Base-by-base conservation (phyloP, 106 monocot genomes). In the Acorus calamus region DNA sequence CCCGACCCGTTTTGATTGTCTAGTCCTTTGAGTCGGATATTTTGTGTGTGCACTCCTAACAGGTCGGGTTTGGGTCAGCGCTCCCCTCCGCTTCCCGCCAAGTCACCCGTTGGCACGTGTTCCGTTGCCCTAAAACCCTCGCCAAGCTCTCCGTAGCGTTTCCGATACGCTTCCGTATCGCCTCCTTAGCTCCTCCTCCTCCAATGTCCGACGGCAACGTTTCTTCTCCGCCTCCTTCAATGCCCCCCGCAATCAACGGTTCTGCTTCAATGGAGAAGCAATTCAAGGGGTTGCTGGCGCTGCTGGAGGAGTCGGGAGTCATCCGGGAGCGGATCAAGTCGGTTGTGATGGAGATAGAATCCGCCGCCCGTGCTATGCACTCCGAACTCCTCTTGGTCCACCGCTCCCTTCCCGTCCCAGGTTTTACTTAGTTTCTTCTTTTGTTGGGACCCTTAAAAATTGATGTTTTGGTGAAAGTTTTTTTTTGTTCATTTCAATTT, bases 371-470 rank as follows among this genome's bases (percentile, higher is more conserved):
- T 49, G 44, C 81, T 50, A 77, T 89, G 66, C 79, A 86, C 28
- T 76, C 89, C 50, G 52, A 67, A 44, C 62, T 94, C 69, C 84
- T 94, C 63, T 82, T 89, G 59, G 84, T 83, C 59, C 94, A 90
- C 77, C 87, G 87, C 57, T 82, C 94, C 43, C 78, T 71, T 55
- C 80, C 90, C 8, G 46, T 78, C 55, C 49, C 79, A 71, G 57
- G 58, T 62, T 79, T 70, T 50, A 3, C 44, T 49, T 64, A 66
- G 60, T 69, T 74, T 76, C 66, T 73, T 8, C 10, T 11, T 45
- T 42, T 60, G 49, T 57, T 8, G 13, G 28, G 28, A 28, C 5
- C 6, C 28, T 28, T 28, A 28, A 28, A 28, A 13, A 45, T 9
- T 52, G 42, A 9, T 54, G 14, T 10, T 43, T 3, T 61, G 5